A percentile compares a stretch with the other conserved stretches of the same genome.
Evolutionary conservation across 169 alveolate genomes (phyloP).

Genomic region (Neospora caninum): DNA sequence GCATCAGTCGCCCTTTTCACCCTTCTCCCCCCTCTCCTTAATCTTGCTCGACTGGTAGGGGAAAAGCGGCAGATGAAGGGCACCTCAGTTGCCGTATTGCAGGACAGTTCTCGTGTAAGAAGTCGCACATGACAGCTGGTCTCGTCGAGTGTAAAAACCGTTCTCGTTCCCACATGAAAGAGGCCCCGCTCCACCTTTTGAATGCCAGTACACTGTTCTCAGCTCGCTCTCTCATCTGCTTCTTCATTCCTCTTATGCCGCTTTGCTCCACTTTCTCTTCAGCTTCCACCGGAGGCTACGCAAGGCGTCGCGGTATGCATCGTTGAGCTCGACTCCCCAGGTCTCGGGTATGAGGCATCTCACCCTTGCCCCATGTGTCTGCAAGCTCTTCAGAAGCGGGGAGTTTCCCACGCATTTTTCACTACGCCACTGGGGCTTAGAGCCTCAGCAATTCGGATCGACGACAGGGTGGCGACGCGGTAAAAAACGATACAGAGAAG

Average conservation of each 20-base stretch:
- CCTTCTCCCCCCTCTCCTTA: background rate
- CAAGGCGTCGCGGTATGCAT: background rate
- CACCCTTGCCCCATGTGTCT: conserved; percentile 2
- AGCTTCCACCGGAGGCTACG: background rate
- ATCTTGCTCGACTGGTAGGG: background rate
- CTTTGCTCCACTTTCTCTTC: background rate
- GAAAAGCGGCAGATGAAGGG: no score
- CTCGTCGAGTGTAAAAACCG: background rate
- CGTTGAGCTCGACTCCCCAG: background rate
- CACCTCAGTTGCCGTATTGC: no score
- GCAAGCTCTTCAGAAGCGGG: background rate
- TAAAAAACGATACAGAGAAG: background rate
- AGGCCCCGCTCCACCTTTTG: background rate
- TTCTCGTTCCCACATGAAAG: no score
- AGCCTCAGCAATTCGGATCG: background rate
- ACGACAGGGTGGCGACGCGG: background rate
- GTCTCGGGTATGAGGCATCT: conserved; percentile 24
- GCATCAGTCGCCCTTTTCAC: background rate
- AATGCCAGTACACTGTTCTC: background rate
- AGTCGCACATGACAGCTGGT: background rate
- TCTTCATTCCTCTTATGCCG: no score
- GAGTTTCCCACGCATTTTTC: background rate
- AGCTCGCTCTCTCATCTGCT: background rate
- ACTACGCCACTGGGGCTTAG: background rate
- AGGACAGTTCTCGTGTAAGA: no score